phyloP scores from a whole-genome alignment of 2,329 filamentous ascomycete genomes.

The Talaromyces sp. region DNA sequence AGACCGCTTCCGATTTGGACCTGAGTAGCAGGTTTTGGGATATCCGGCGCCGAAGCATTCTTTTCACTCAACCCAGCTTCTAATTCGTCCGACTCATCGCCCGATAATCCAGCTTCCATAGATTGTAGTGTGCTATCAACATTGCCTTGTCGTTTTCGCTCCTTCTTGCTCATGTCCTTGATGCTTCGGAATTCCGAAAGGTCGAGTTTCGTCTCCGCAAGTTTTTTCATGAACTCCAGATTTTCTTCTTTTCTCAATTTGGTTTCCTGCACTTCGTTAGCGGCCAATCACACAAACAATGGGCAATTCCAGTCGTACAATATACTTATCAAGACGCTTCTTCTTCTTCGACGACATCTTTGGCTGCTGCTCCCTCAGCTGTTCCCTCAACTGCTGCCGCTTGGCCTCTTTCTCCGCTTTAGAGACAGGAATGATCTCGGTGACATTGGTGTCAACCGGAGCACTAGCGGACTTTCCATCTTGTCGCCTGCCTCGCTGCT shows the following conservation, averaged over 20 bases:
- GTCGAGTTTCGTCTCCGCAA: constrained; percentile 76
- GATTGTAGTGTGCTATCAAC: constrained; percentile 59
- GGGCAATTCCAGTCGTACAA: constrained; percentile 45
- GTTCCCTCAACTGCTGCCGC: constrained; percentile 53
- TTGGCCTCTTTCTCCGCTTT: constrained; percentile 56
- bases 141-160: constrained; percentile 47
- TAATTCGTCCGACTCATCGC: constrained; percentile 37
- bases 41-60: constrained; percentile 25
- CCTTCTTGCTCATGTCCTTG: constrained; percentile 59
- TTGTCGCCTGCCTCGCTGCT: constrained; percentile 51
- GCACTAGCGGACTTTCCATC: constrained; percentile 26
- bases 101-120: constrained; percentile 32
- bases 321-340: constrained; percentile 68
- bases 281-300: no score
- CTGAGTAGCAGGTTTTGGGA: constrained; percentile 55
- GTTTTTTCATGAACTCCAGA: constrained; percentile 74
- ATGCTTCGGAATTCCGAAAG: constrained; percentile 78
- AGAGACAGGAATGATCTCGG: constrained; percentile 45
- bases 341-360: constrained; percentile 64
- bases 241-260: constrained; percentile 96
- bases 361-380: constrained; percentile 54
- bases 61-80: constrained; percentile 17
- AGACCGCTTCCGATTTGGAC: constrained; percentile 66
- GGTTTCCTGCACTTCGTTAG: constrained; percentile 58
- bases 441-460: constrained; percentile 49